A percentile compares a stretch with the other conserved stretches of the same genome.
Evolutionary conservation across 2,329 filamentous ascomycete species (phyloP).

Genomic region (Cordyceps cateniannulata): DNA sequence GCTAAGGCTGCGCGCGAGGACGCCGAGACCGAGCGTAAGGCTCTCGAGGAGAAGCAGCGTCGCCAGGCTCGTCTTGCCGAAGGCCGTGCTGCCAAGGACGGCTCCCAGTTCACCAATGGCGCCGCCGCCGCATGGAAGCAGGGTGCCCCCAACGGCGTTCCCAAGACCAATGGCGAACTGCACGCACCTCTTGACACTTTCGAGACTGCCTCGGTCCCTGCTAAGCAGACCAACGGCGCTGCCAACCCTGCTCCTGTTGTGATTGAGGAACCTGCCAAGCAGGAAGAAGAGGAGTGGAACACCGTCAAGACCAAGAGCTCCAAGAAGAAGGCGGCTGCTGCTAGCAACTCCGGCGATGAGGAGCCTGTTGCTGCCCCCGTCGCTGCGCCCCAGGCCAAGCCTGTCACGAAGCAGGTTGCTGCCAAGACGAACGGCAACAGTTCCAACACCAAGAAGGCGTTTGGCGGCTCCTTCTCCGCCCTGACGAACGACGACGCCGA

Average conservation of each 20-base stretch:
- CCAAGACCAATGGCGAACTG: conserved; percentile 28
- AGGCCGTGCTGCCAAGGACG: conserved; percentile 77
- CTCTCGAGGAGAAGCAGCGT: conserved; percentile 73
- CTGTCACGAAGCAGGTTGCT: not conserved
- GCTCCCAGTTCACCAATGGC: conserved; percentile 49
- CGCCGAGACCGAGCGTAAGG: conserved; percentile 71
- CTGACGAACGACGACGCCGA: conserved; percentile 38
- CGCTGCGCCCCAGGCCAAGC: conserved; percentile 15
- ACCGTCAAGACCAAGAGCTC: conserved; percentile 47
- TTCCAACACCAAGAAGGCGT: conserved; percentile 21
- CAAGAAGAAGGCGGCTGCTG: conserved; percentile 35
- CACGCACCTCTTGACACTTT: conserved; percentile 53
- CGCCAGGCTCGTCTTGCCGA: conserved; percentile 75
- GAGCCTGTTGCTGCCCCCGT: conserved; percentile 22
- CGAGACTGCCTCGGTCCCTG: conserved; percentile 25
- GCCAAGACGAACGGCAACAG: conserved; percentile 2
- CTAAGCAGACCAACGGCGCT: conserved; percentile 23
- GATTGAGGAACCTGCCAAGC: conserved; percentile 57
- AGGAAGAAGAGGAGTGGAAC: conserved; percentile 52
- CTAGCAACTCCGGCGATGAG: conserved; percentile 32
- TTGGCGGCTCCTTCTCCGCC: conserved; percentile 42
- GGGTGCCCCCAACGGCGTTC: conserved; percentile 26
- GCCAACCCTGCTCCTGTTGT: conserved; percentile 44
- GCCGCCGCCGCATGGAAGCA: conserved; percentile 38
- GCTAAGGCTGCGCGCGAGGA: conserved; percentile 69